Evolutionary conservation across 1,139 yeast genomes (phyloP).

Genomic region (Saccharomyces hybrid): DNA sequence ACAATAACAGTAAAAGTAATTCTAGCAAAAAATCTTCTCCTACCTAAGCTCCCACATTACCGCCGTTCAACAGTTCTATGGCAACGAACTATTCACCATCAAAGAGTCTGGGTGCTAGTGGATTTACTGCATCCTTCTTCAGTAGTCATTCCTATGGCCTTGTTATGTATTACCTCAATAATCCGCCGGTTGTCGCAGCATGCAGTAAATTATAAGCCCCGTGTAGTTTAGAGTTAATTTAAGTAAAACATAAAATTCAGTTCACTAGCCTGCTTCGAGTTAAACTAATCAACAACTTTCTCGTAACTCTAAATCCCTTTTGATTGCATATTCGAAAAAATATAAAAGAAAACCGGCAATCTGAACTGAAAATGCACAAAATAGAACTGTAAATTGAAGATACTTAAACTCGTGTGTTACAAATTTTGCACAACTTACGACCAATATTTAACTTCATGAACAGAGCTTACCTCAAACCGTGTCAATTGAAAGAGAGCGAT

Average conservation of each 20-base stretch:
- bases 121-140: background rate
- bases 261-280: background rate
- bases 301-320: too few relatives aligned
- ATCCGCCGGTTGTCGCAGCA: background rate
- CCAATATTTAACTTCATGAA: too few relatives aligned
- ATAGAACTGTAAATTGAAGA: too few relatives aligned
- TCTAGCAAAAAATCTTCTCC: slow-evolving; percentile 4
- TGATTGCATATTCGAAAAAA: too few relatives aligned
- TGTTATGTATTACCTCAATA: background rate
- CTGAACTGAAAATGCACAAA: too few relatives aligned
- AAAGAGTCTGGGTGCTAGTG: background rate
- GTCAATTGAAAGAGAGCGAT: too few relatives aligned
- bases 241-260: background rate
- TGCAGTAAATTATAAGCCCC: background rate
- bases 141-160: background rate
- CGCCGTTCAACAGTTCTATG: background rate
- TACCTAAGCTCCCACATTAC: background rate
- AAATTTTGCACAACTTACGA: too few relatives aligned
- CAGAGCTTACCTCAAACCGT: too few relatives aligned
- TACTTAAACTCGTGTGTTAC: too few relatives aligned
- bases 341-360: too few relatives aligned
- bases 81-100: background rate
- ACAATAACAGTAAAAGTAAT: slow-evolving; percentile 5
- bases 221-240: background rate
- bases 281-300: too few relatives aligned